These are phyloP conservation scores for Wickerhamiella domercqiae DNA, from an alignment of 805 yeast species.

Conservation along the genomic window DNA sequence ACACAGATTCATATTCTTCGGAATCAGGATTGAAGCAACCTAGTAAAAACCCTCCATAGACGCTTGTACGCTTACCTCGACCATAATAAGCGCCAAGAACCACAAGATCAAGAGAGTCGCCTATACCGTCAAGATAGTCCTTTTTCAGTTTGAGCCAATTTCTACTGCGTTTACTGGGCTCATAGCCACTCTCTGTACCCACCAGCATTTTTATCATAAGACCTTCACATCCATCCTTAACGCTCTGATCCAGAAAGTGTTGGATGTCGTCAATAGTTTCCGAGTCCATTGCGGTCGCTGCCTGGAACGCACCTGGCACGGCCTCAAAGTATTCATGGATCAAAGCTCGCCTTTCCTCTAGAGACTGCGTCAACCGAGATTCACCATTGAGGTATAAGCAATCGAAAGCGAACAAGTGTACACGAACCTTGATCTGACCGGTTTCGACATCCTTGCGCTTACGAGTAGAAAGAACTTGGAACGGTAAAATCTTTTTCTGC, in stretches of 20 bases:
- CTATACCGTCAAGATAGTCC: constrained; percentile 88
- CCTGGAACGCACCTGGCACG: constrained; percentile 64
- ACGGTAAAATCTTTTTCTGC: constrained; percentile 69
- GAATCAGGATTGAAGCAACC: constrained; percentile 84
- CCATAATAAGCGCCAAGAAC: constrained; percentile 92
- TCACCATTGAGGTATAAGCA: constrained; percentile 59
- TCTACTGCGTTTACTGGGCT: constrained; percentile 87
- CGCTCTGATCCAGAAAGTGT: constrained; percentile 70
- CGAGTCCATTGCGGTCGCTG: constrained; percentile 62
- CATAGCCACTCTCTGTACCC: constrained; percentile 69
- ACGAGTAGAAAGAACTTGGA: constrained; percentile 83
- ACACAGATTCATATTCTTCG: constrained; percentile 87
- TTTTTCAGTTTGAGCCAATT: constrained; percentile 94
- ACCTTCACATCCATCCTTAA: constrained; percentile 86
- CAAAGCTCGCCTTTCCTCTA: constrained; percentile 53
- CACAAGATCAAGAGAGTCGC: constrained; percentile 86
- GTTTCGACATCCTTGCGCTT: constrained; percentile 86
- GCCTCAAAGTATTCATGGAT: constrained; percentile 41
- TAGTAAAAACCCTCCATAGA: constrained; percentile 84
- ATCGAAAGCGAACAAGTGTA: constrained; percentile 88
- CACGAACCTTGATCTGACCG: constrained; percentile 76
- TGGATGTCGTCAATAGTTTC: constrained; percentile 62
- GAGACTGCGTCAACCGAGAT: constrained; percentile 48
- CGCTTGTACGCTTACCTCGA: constrained; percentile 85
- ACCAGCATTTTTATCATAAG: constrained; percentile 84